phyloP scores from a whole-genome alignment of 2,329 filamentous ascomycete species.

The Alternaria arborescens region DNA sequence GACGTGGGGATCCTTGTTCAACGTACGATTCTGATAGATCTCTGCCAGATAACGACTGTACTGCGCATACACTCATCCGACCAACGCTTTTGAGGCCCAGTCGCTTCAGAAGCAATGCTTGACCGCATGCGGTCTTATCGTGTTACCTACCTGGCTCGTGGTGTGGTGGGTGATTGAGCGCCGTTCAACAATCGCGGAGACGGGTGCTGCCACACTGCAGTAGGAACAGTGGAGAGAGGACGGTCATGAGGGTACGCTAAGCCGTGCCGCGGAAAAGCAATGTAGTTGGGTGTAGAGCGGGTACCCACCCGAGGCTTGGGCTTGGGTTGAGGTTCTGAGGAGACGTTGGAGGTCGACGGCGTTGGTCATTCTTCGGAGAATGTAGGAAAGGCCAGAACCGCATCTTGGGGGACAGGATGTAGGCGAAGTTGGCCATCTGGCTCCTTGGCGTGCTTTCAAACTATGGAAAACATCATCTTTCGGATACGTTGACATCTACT shows the following conservation, averaged over 20 bases:
- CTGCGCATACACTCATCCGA: not conserved
- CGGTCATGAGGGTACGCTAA: not conserved
- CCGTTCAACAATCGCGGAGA: not conserved
- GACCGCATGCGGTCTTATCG: not conserved
- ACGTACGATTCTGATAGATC: not conserved
- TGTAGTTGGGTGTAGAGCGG: not conserved
- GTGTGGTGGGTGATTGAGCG: not conserved
- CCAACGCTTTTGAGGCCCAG: not conserved
- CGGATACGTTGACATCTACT: not conserved
- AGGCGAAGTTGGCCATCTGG: not conserved
- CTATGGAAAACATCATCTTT: not conserved
- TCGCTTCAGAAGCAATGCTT: conserved; percentile 2
- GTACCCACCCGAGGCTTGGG: not conserved
- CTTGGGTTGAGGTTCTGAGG: not conserved
- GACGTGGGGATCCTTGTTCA: not conserved
- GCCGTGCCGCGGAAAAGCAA: not conserved
- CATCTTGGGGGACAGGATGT: not conserved
- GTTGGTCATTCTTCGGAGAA: not conserved
- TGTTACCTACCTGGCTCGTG: not conserved
- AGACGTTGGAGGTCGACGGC: not conserved
- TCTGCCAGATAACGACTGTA: not conserved
- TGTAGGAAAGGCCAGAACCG: not conserved
- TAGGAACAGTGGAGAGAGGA: not conserved
- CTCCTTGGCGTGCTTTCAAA: not conserved
- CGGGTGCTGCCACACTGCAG: conserved; percentile 2